Evolutionary conservation across 495 filamentous ascomycete species (phyloP).

Genomic region (Endocarpon pusillum): DNA sequence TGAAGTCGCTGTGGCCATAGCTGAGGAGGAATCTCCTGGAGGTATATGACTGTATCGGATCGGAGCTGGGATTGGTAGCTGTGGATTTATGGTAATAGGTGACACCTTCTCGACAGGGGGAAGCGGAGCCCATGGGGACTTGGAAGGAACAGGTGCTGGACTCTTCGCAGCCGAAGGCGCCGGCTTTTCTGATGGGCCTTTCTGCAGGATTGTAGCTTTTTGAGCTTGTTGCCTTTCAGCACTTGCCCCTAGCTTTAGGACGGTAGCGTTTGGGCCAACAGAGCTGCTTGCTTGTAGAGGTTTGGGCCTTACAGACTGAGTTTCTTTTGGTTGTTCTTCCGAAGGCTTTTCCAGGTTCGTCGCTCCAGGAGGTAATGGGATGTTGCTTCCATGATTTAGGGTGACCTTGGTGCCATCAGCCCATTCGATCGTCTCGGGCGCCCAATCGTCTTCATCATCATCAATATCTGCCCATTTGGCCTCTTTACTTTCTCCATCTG

Average conservation of each 20-base stretch:
- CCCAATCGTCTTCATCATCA: constrained; percentile 97
- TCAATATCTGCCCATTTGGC: constrained; percentile 98
- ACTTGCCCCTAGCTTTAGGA: constrained; percentile 33
- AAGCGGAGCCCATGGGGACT: constrained; percentile 80
- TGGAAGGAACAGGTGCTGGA: constrained; percentile 53
- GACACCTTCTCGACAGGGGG: constrained; percentile 71
- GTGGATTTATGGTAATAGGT: constrained; percentile 38
- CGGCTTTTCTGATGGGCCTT: constrained; percentile 54
- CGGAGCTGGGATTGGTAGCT: constrained; percentile 7
- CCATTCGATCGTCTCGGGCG: constrained; percentile 90
- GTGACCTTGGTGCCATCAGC: constrained; percentile 83
- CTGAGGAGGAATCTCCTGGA: constrained; percentile 4
- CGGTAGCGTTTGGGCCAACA: constrained; percentile 35
- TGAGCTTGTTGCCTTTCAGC: constrained; percentile 28
- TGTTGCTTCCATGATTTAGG: constrained; percentile 6
- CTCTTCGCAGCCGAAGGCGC: constrained; percentile 59
- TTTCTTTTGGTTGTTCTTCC: constrained; percentile 11
- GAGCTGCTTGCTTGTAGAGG: constrained; percentile 24
- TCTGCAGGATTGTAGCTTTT: constrained; percentile 40
- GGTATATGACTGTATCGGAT: constrained; percentile 12
- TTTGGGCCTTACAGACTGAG: constrained; percentile 13
- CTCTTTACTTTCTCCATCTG: constrained; percentile 66
- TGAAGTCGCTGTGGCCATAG: constrained; percentile 24
- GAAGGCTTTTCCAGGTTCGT: constrained; percentile 14
- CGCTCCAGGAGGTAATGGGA: constrained; percentile 2